Evolutionary conservation across 2,329 filamentous ascomycete species (phyloP).

Genomic region (Colletotrichum navitas): DNA sequence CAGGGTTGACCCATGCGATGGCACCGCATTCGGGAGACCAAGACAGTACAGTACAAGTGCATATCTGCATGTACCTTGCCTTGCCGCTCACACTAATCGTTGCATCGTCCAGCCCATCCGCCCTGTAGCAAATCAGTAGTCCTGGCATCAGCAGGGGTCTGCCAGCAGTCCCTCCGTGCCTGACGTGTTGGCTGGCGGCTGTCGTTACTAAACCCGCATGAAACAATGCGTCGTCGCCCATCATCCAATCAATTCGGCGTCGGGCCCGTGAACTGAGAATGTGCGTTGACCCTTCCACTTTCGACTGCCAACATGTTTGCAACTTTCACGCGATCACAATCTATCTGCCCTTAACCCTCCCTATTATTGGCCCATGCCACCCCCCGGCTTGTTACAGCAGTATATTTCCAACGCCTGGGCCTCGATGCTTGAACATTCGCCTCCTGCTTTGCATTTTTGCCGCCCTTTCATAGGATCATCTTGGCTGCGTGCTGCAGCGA

Average conservation of each 20-base stretch:
- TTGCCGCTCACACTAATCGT: slow-evolving; percentile 36
- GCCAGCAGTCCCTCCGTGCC: slow-evolving; percentile 24
- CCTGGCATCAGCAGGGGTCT: slow-evolving; percentile 32
- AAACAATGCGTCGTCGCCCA: slow-evolving; percentile 31
- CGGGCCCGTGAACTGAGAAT: slow-evolving; percentile 34
- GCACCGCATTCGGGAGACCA: slow-evolving; percentile 27
- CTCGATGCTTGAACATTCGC: slow-evolving; percentile 13
- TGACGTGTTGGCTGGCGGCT: slow-evolving; percentile 38
- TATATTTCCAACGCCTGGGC: neutral
- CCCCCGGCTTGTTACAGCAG: neutral
- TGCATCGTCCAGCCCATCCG: slow-evolving; percentile 13
- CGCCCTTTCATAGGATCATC: slow-evolving; percentile 13
- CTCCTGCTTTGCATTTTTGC: slow-evolving; percentile 3
- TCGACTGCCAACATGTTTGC: slow-evolving; percentile 25
- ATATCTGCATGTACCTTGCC: slow-evolving; percentile 15
- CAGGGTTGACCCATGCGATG: slow-evolving; percentile 16
- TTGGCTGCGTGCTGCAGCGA: neutral
- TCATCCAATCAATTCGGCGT: slow-evolving; percentile 38
- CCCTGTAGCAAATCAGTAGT: slow-evolving; percentile 33
- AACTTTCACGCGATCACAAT: slow-evolving; percentile 8
- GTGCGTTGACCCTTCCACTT: slow-evolving; percentile 28
- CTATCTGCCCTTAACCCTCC: neutral
- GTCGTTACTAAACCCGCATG: slow-evolving; percentile 39
- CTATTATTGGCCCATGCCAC: neutral
- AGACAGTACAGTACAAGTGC: neutral